These are phyloP conservation scores for Cornus florida DNA, from an alignment of 148 eudicot genomes.

Conservation along the genomic window DNA sequence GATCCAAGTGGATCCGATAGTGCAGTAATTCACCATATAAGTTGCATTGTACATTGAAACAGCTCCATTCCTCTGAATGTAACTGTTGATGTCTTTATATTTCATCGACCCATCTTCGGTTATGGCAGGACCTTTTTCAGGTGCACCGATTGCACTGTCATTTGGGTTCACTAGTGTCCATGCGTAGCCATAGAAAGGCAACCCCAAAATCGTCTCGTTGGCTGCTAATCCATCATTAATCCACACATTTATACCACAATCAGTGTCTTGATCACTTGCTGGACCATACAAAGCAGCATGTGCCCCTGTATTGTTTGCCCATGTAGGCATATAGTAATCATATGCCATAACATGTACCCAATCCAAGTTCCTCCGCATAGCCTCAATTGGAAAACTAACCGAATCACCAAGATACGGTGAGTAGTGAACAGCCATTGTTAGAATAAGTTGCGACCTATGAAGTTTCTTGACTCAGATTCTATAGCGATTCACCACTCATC, in stretches of 20 bases:
- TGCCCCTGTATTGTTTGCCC: not conserved
- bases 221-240: slow-evolving; percentile 7
- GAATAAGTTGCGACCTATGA: not conserved
- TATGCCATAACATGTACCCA: slow-evolving; percentile 16
- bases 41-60: slow-evolving; percentile 3
- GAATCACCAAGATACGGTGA: not conserved
- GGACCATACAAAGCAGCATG: slow-evolving; percentile 17
- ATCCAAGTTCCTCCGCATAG: slow-evolving; percentile 5
- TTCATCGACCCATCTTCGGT: not conserved
- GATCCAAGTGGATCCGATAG: slow-evolving; percentile 8
- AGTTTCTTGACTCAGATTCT: not conserved
- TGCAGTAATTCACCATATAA: slow-evolving; percentile 1
- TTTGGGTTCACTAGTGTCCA: slow-evolving; percentile 14
- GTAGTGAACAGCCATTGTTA: slow-evolving; percentile 6
- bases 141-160: slow-evolving; percentile 6
- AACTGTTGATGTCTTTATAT: not conserved
- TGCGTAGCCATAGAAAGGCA: slow-evolving; percentile 20
- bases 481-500: slow-evolving; percentile 9
- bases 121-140: slow-evolving; percentile 1
- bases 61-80: not conserved
- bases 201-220: slow-evolving; percentile 12
- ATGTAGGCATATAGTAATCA: not conserved
- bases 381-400: not conserved
- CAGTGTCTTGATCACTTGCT: not conserved
- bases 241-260: slow-evolving; percentile 15